Evolutionary conservation across 768 basidiomycete species (phyloP).

Genomic region (Russula sp.): DNA sequence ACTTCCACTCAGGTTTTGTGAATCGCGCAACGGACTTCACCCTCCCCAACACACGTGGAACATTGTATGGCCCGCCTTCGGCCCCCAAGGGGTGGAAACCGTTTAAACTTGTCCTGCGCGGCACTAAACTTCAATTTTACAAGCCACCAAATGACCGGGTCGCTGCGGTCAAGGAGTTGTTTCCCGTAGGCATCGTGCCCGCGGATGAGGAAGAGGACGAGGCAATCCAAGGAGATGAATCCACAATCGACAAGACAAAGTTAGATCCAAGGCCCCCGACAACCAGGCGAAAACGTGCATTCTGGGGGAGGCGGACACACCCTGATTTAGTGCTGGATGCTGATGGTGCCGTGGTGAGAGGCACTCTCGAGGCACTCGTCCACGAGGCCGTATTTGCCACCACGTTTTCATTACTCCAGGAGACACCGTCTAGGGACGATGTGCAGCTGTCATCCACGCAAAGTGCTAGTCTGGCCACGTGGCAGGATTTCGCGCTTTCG

Average conservation of each 20-base stretch:
- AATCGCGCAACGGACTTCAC: slow-evolving; percentile 59
- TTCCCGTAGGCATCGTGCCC: slow-evolving; percentile 62
- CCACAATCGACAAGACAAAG: slow-evolving; percentile 34
- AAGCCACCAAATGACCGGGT: slow-evolving; percentile 73
- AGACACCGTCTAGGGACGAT: slow-evolving; percentile 11
- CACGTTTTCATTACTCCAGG: slow-evolving; percentile 43
- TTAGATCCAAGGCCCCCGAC: slow-evolving; percentile 39
- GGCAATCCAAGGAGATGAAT: slow-evolving; percentile 31
- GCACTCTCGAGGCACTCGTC: slow-evolving; percentile 72
- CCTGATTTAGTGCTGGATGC: slow-evolving; percentile 55
- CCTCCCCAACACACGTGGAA: slow-evolving; percentile 36
- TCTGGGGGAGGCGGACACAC: slow-evolving; percentile 75
- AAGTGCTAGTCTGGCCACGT: slow-evolving; percentile 36
- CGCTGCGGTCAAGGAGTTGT: slow-evolving; percentile 66
- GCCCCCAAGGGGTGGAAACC: slow-evolving; percentile 76
- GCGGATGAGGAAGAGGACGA: slow-evolving; percentile 52
- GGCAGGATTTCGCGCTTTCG: slow-evolving; percentile 63
- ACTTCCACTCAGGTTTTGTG: slow-evolving; percentile 72
- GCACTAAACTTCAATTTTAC: slow-evolving; percentile 82
- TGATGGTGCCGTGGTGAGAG: slow-evolving; percentile 51
- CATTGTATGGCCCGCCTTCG: slow-evolving; percentile 31
- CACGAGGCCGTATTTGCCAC: slow-evolving; percentile 83
- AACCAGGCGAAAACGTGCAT: slow-evolving; percentile 60
- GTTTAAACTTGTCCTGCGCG: slow-evolving; percentile 79
- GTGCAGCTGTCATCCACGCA: slow-evolving; percentile 24